Evolutionary conservation across 805 yeast species (phyloP), one percentile per base, ranked within the genome.

Genomic region (Candida yuanshanica): DNA sequence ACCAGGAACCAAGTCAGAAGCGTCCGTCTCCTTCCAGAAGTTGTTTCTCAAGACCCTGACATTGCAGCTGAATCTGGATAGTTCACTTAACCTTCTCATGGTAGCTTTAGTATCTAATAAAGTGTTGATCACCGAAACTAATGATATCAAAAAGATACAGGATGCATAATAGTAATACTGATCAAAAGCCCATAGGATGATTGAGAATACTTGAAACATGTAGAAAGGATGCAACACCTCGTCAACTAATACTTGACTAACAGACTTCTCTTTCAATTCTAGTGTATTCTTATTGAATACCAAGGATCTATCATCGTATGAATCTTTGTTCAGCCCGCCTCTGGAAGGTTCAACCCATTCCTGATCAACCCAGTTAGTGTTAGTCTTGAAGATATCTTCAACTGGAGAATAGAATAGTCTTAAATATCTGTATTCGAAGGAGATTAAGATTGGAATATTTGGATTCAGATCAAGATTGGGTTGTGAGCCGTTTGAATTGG

Each of bases 181-280:
- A 61, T 93, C 99, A 13, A 88, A 76, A 10, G 88, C 72, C 99
- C 99, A 93, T 35, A 93, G 67, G 24, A 90, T 65, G 42, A 93
- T 84, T 4, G 97, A 89, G 58, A 91, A 91, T 1, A 91, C 81
- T 66, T 93, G 99, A 60, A 93, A 93, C 33, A 95, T 75, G 60
- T 93, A 93, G 59, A 93, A 93, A 1, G 99, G 99, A 60, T 93
- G 98, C 33, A 93, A 65, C 0, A 89, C 87, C 60, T 93, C 99
- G 55, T 88, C 95, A 20, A 83, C 68, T 26, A 93, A 68, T 35
- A 93, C 70, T 56, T 79, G 78, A 0, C 66, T 25, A 1, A 78
- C 66, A 1, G 90, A 59, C 46, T 89, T 91, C 43, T 84, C 91
- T 39, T 78, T 77, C 50, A 93, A 77, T 42, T 83, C 82, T 36